phyloP scores from a whole-genome alignment of 176 grass and related monocot species.

The Triticum dicoccoides region DNA sequence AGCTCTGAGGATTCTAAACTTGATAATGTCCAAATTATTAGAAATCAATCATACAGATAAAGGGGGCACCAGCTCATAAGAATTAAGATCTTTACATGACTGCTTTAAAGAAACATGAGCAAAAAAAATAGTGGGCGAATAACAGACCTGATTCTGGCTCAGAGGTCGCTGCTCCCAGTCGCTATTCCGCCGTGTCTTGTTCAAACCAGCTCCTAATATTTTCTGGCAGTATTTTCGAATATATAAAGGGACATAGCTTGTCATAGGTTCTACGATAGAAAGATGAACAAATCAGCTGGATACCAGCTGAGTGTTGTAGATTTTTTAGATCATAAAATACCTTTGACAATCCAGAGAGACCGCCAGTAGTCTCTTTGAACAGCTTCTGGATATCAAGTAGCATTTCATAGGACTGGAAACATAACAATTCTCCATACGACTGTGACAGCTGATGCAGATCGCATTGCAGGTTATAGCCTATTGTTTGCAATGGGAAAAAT shows the following conservation, averaged over 20 bases:
- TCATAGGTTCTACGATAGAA: constrained; percentile 7
- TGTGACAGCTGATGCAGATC: constrained; percentile 79
- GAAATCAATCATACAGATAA: not conserved
- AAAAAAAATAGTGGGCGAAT: not conserved
- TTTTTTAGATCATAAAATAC: constrained; percentile 34
- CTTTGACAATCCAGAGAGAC: constrained; percentile 86
- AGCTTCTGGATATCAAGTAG: constrained; percentile 96
- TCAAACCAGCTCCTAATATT: constrained; percentile 88
- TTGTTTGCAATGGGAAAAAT: constrained; percentile 17
- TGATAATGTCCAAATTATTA: not conserved
- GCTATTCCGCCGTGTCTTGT: constrained; percentile 81
- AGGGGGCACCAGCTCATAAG: not conserved
- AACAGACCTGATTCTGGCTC: constrained; percentile 74
- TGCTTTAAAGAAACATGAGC: not conserved
- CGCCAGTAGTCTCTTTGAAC: constrained; percentile 80
- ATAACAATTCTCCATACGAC: constrained; percentile 85
- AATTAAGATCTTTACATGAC: not conserved
- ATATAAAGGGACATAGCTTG: constrained; percentile 11
- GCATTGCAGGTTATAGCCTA: constrained; percentile 92
- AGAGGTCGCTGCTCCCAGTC: constrained; percentile 93
- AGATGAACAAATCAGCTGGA: not conserved
- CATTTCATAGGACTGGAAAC: constrained; percentile 90
- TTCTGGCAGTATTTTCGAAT: constrained; percentile 42
- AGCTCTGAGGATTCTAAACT: not conserved
- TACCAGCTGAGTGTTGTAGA: not conserved